These are phyloP conservation scores for Metarhizium guizhouense DNA, from an alignment of 2,329 filamentous ascomycete genomes.

Conservation along the genomic window DNA sequence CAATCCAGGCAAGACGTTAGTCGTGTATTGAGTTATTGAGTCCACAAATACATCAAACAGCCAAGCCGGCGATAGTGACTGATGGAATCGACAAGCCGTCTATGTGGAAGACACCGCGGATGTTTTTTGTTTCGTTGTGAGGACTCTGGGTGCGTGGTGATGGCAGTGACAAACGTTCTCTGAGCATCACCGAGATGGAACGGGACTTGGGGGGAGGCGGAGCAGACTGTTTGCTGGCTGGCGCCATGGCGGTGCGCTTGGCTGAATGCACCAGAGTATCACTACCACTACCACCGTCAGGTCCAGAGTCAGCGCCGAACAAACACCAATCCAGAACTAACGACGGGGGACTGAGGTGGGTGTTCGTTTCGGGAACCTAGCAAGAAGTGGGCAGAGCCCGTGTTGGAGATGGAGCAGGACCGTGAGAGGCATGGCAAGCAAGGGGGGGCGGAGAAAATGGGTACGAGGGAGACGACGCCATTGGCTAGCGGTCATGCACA, in stretches of 20 bases:
- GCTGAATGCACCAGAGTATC: neutral
- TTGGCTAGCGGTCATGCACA: neutral
- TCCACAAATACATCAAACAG: neutral
- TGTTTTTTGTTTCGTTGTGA: neutral
- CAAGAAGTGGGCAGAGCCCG: neutral
- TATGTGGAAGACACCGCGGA: neutral
- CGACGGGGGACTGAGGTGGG: neutral
- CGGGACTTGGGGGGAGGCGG: neutral
- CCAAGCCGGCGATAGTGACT: neutral
- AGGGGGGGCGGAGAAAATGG: neutral
- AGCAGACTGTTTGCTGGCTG: neutral
- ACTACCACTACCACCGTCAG: neutral
- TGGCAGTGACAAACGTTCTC: neutral
- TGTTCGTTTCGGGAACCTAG: neutral
- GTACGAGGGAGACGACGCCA: neutral
- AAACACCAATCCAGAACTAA: neutral
- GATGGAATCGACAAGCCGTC: neutral
- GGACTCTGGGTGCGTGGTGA: neutral
- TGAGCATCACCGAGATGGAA: neutral
- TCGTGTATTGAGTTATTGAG: neutral
- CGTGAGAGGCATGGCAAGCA: neutral
- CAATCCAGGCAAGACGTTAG: neutral
- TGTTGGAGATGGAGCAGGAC: neutral
- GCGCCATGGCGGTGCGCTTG: neutral
- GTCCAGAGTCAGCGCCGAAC: neutral